Evolutionary conservation across 1,284 basidiomycete species (phyloP), one percentile per base, ranked within the genome.

Genomic region (Tranzscheliella williamsii): DNA sequence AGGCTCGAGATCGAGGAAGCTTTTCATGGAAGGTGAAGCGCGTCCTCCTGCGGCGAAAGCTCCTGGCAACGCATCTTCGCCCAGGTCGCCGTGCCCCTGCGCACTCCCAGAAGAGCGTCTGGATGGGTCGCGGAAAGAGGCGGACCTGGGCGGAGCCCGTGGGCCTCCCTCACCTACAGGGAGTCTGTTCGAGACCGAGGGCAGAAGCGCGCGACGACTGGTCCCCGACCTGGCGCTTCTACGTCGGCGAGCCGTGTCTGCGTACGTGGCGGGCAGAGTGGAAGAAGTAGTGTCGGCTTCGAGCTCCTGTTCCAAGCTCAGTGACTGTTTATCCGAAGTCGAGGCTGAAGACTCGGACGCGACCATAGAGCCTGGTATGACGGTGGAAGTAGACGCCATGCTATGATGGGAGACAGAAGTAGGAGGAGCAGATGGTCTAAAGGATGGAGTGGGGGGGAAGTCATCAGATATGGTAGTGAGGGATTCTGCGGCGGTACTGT

Each of bases 1-100:
- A n/a, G n/a, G n/a, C n/a, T n/a, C 55, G 18, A 64, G 61, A 24
- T 64, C 55, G 21, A 57, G 43, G 24, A 57, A 56, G 38, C 61
- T 60, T 2, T 50, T 51, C 51, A 65, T 47, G 22, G 51, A 49
- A 22, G 62, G 62, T 16, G 62, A 60, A 0, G 55, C 38, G 7
- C 41, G 47, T 17, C 43, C 26, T 29, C 9, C 26, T 31, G 22
- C 5, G 32, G 31, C 11, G 40, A 42, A 7, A 21, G 29, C 4
- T 26, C 31, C 40, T 9, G 30, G 40, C 31, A 42, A 46, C 6
- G 54, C 44, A 20, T 55, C 56, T 2, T 42, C 20, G 4, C 55
- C 62, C 13, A 65, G 42, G 31, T 65, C 62, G 15, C 51, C 62
- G 38, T 65, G 44, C 0, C 48, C 52, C 7, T 44, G 26, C 21